Evolutionary conservation across 768 basidiomycete genomes (phyloP), one percentile per base, ranked within the genome.

Genomic region (Termitomyces sp.): DNA sequence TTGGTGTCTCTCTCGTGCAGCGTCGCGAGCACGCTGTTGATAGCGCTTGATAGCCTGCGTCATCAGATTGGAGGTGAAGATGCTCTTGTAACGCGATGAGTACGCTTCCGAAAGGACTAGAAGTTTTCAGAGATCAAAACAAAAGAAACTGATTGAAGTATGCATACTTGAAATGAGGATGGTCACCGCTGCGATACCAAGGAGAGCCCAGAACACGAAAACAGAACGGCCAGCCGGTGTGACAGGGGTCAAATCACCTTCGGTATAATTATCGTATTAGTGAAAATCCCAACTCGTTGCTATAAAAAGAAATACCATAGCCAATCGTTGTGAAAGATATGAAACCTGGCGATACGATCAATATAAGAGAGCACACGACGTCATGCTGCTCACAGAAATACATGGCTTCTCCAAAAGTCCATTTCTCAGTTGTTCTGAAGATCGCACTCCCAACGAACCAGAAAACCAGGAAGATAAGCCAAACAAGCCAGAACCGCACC

Each of bases 401-500:
- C 56, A 88, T 63, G 0, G 88, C 77, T 16, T 65, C 59, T 1
- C 84, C 85, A 64, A 82, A 89, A 0, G 69, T 42, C 89, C 89
- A 92, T 1, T 71, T 71, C 66, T 92, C 89, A 0, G 88, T 89
- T n/a, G 67, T 64, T 65, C 71, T 77, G 61, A 92, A 92, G 41
- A 91, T 82, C 1, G 74, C 77, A 3, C 86, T 80, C 3, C 90
- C 89, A 57, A 88, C 85, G 63, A 82, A 73, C 91, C 91, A 94
- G 72, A 94, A 94, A n/a, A 79, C 61, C 21, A 90, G 64, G 70
- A 93, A 92, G 30, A 88, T 61, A 0, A 67, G 48, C 73, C 82
- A 81, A 0, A 85, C 83, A 19, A 89, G 69, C 2, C 63, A 53
- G 44, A 88, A 75, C 63, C 90, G 83, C 7, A 76, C 70, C 40